phyloP scores from a whole-genome alignment of 345 rosid genomes.

The Ceriops tagal region DNA sequence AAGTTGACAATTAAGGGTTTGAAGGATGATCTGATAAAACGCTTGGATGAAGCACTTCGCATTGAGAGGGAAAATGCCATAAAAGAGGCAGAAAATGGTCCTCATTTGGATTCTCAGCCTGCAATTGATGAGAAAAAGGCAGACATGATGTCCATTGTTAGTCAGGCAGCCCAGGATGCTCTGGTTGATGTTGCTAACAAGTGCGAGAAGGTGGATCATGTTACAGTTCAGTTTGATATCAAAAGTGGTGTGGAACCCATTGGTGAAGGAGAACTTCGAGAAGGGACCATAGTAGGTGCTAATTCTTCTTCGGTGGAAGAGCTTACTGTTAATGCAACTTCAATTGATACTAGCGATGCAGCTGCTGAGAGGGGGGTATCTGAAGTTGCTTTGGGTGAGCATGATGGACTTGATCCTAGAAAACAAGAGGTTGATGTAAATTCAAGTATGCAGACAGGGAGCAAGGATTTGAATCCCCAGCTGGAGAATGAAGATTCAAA shows the following conservation, averaged over 20 bases:
- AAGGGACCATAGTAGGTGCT: slow-evolving; percentile 8
- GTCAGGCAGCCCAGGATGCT: slow-evolving; percentile 21
- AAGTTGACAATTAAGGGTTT: slow-evolving; percentile 62
- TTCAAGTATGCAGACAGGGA: slow-evolving; percentile 5
- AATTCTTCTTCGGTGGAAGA: slow-evolving; percentile 24
- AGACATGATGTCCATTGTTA: slow-evolving; percentile 24
- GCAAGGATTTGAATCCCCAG: slow-evolving; percentile 2
- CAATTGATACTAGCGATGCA: slow-evolving; percentile 20
- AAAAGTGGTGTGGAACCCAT: slow-evolving; percentile 33
- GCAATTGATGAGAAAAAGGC: slow-evolving; percentile 14
- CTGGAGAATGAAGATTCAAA: slow-evolving; percentile 27
- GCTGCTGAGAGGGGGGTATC: slow-evolving; percentile 31
- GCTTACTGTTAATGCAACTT: slow-evolving; percentile 15
- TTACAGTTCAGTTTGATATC: slow-evolving; percentile 37
- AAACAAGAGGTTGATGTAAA: slow-evolving; percentile 15
- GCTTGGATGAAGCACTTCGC: slow-evolving; percentile 71
- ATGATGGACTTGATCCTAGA: slow-evolving; percentile 33
- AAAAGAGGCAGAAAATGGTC: slow-evolving; percentile 36
- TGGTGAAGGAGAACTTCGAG: slow-evolving; percentile 23
- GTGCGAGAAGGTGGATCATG: slow-evolving; percentile 37
- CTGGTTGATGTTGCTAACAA: slow-evolving; percentile 15
- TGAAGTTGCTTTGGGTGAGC: slow-evolving; percentile 31
- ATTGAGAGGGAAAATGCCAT: slow-evolving; percentile 50
- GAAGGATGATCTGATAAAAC: slow-evolving; percentile 83
- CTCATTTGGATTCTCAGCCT: slow-evolving; percentile 20